Conservation (phyloP, 345 rosid genomes). For the Hypericum perforatum region DNA sequence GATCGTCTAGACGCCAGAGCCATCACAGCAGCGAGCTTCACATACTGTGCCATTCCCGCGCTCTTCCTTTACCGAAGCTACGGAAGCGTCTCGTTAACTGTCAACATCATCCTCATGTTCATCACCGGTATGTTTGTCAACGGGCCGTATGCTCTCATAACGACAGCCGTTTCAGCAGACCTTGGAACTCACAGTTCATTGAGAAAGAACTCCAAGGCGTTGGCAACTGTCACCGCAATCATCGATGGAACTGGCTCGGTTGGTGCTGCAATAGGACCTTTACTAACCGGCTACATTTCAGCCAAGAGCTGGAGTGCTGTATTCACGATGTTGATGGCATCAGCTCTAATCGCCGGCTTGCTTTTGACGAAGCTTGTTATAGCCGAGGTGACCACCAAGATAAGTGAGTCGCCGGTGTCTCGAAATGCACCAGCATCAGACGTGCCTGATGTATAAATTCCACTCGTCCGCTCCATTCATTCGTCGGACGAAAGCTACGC, state of each 20-base stretch:
- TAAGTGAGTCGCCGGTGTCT: constrained; percentile 34
- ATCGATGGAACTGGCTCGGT: constrained; percentile 97
- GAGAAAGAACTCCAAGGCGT: constrained; percentile 73
- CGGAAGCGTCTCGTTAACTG: constrained; percentile 54
- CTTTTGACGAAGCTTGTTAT: constrained; percentile 65
- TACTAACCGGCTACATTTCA: constrained; percentile 81
- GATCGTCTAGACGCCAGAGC: constrained; percentile 77
- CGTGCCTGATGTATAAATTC: constrained; percentile 18
- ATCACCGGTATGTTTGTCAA: constrained; percentile 83
- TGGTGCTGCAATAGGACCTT: constrained; percentile 95
- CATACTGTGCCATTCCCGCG: constrained; percentile 88
- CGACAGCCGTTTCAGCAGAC: constrained; percentile 95
- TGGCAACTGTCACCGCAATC: constrained; percentile 95
- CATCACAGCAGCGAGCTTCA: constrained; percentile 84
- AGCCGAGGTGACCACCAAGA: constrained; percentile 66
- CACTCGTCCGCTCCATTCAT: too few relatives aligned
- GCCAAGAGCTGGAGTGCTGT: constrained; percentile 80
- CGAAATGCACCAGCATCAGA: constrained; percentile 11
- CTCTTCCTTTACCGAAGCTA: constrained; percentile 72
- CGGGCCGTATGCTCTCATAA: constrained; percentile 88
- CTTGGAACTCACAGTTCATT: constrained; percentile 89
- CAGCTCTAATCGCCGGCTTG: constrained; percentile 73
- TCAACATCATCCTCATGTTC: constrained; percentile 64
- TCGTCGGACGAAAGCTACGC: too few relatives aligned
- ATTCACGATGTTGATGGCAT: constrained; percentile 83